These are phyloP conservation scores for Juglanconis oblonga DNA, from an alignment of 2,329 filamentous ascomycete genomes.

Conservation along the genomic window DNA sequence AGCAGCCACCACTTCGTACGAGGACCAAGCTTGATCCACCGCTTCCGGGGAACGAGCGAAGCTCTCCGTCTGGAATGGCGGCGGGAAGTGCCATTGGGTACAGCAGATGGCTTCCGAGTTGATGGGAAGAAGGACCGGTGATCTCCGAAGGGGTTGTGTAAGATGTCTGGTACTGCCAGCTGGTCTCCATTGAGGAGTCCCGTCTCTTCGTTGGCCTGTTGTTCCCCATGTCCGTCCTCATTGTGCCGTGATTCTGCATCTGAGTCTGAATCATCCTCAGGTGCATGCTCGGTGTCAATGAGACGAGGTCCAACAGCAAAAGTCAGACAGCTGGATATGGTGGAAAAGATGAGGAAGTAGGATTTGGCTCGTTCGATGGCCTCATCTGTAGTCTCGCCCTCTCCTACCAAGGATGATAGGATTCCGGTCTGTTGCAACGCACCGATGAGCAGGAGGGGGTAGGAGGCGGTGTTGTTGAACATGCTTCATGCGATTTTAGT, in stretches of 20 bases:
- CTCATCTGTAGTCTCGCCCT: constrained; percentile 38
- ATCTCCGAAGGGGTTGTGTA: constrained; percentile 19
- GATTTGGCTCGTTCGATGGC: constrained; percentile 58
- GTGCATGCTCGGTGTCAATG: constrained; percentile 43
- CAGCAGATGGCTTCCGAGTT: constrained; percentile 6
- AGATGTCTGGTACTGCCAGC: constrained; percentile 7
- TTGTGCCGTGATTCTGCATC: constrained; percentile 21
- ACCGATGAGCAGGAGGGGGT: constrained; percentile 43
- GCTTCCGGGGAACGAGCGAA: constrained; percentile 22
- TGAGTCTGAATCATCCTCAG: constrained; percentile 26
- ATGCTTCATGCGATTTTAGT: constrained; percentile 27
- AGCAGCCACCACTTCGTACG: constrained; percentile 31
- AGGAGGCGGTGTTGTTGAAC: constrained; percentile 48
- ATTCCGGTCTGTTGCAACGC: constrained; percentile 51
- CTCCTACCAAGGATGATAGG: constrained; percentile 42
- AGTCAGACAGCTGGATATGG: constrained; percentile 60
- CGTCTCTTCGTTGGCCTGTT: constrained; percentile 41
- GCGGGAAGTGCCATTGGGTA: background rate
- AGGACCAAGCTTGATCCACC: constrained; percentile 28
- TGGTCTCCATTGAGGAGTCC: constrained; percentile 40
- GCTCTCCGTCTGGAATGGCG: constrained; percentile 19
- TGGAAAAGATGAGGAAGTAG: constrained; percentile 65
- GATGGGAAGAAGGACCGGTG: constrained; percentile 30
- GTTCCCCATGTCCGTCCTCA: constrained; percentile 20
- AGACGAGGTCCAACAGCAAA: constrained; percentile 62